Evolutionary conservation across 2,329 filamentous ascomycete species (phyloP), one percentile per base, ranked within the genome.

Genomic region (Alternaria atra): DNA sequence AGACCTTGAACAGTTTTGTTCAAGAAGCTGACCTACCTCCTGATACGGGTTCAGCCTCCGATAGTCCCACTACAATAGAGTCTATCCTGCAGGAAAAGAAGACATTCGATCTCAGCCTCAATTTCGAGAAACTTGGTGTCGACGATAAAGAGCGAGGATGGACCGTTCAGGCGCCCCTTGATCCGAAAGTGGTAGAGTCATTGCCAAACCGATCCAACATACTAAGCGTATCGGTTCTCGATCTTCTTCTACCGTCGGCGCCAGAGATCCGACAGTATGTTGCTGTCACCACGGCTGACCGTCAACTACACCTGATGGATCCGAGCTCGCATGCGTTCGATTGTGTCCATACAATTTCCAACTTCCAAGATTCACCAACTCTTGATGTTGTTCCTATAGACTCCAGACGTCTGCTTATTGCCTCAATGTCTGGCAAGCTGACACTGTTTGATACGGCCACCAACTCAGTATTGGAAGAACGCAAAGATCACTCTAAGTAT

Each of bases 31-130:
- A 81, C 6, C 77, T 89, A 17, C 79, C 85, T 12, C 63, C 77
- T 17, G 82, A 87, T 75, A 82, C 80, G 47, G 87, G 84, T 0
- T 44, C 65, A 8, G 71, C 75, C 4, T 72, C 76, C 10, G 79
- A 78, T 50, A 78, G 79, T 30, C 79, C 82, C 54, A 78, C 87
- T 72, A 87, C 86, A 3, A 82, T 89, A 53, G 87, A 89, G 68
- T 79, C 83, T 44, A 79, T 89, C n/a, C 78, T 89, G 7, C 82
- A 87, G 50, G 87, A 89, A 75, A 89, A 89, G 77, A 83, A 81
- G 67, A 79, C 78, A 0, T 89, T 85, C 65, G 87, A 89, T 68
- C 72, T 86, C 12, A 85, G 80, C 56, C 72, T 84, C 27, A 80
- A 78, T 3, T 88, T 87, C 62, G 87, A 89, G 69, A 86, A 85